Base-by-base conservation (phyloP, 2,329 filamentous ascomycete genomes). In the Neonectria hederae region DNA sequence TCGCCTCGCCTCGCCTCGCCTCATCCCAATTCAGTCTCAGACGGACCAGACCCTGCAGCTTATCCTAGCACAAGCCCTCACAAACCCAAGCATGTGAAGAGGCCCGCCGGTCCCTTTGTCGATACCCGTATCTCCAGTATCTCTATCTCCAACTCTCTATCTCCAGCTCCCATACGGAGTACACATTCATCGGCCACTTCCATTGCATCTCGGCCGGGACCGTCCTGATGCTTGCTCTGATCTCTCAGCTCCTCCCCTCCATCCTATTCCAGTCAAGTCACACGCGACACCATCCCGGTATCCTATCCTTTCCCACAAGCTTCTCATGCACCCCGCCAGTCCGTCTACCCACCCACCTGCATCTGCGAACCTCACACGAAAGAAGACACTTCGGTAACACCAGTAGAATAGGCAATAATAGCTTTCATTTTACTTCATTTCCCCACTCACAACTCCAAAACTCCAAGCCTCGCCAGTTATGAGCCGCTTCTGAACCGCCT, bases 401-500 rank as follows among this genome's bases (percentile, higher is more conserved):
- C 8, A 6, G 11, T 19, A 40, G 17, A 42, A 21, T 42, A 11
- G 13, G 21, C n/a, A 38, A 19, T 19, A n/a, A 9, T 43, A 26
- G n/a, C n/a, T n/a, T 14, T 52, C 30, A 9, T 19, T 10, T 28
- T 9, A 9, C 2, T 28, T 10, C 28, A 9, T 28, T 28, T 28
- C 22, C 10, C 28, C 17, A 17, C 10, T 40, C 24, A 17, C 19
- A 30, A 46, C 38, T 19, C 26, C 22, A 19, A 26, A 26, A 14
- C 26, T 35, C 24, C 30, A 26, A 35, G 5, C 17, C 17, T 42
- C 52, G 54, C 22, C 54, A 63, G 24, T 51, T 65, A 78, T 59
- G 80, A 78, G 24, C 74, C 77, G 48, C 77, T 77, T 73, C 81
- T 83, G 69, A 87, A 90, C 68, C 87, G 81, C 63, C 87, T 83